These are phyloP conservation scores for Yamadazyma dushanensis DNA, from an alignment of 1,139 yeast genomes.

Conservation along the genomic window DNA sequence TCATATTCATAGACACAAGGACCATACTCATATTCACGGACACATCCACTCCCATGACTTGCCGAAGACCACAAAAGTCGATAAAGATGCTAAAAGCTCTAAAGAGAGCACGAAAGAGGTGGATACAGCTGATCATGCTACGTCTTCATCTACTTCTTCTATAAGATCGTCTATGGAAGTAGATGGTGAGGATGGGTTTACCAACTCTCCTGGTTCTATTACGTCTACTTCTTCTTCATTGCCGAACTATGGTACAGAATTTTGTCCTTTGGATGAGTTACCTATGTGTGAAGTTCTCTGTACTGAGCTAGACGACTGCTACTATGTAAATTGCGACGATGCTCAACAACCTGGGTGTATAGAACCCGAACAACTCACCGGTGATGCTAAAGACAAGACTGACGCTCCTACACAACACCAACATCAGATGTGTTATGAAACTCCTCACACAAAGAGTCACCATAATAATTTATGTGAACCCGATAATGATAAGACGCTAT, in stretches of 20 bases:
- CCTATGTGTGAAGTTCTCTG: conserved; percentile 43
- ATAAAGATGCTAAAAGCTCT: no score
- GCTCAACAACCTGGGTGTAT: conserved; percentile 2
- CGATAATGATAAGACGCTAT: conserved; percentile 15
- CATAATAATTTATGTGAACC: conserved; percentile 31
- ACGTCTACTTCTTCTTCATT: neutral
- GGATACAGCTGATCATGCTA: neutral
- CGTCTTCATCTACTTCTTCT: neutral
- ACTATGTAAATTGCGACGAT: conserved; percentile 36
- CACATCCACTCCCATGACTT: conserved; percentile 57
- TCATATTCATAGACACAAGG: conserved; percentile 63
- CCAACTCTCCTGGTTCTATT: neutral
- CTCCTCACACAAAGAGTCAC: conserved; percentile 17
- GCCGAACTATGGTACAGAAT: conserved; percentile 3
- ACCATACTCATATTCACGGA: conserved; percentile 68
- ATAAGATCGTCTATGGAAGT: neutral
- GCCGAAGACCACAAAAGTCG: neutral
- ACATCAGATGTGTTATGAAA: conserved; percentile 21
- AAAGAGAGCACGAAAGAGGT: neutral
- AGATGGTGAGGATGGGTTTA: neutral
- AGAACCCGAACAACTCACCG: conserved; percentile 2
- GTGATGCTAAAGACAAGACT: neutral
- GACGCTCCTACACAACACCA: no score
- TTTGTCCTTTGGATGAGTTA: conserved; percentile 26
- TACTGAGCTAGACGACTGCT: conserved; percentile 48